These are phyloP conservation scores for Dictyostelium intermedium DNA, from an alignment of 78 protist species.

Conservation along the genomic window DNA sequence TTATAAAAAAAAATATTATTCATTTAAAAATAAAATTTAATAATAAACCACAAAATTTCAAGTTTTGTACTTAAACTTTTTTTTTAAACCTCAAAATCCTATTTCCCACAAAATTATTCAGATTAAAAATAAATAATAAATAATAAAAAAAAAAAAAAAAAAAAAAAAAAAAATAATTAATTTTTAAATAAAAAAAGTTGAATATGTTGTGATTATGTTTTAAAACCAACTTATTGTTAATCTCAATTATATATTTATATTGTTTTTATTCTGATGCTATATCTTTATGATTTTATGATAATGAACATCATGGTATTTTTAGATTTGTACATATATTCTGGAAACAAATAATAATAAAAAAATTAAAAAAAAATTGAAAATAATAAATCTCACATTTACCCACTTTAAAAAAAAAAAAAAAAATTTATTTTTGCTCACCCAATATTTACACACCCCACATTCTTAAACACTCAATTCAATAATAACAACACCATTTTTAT, in stretches of 20 bases:
- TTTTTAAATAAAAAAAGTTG: neutral
- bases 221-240: neutral
- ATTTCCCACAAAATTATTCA: neutral
- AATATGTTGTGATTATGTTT: neutral
- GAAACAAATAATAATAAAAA: neutral
- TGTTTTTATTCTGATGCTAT: neutral
- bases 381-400: neutral
- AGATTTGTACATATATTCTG: neutral
- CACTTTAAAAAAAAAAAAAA: too few relatives aligned
- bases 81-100: neutral
- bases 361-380: too few relatives aligned
- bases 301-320: neutral
- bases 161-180: too few relatives aligned
- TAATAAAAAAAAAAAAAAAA: too few relatives aligned
- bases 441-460: neutral
- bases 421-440: neutral
- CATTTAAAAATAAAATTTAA: too few relatives aligned
- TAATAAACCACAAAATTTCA: neutral
- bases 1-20: too few relatives aligned
- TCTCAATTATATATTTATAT: neutral
- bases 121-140: neutral
- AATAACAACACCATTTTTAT: neutral
- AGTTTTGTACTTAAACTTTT: neutral
- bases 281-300: neutral
- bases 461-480: neutral